phyloP scores from a whole-genome alignment of 176 grass and related monocot species.

The Lolium multiflorum region DNA sequence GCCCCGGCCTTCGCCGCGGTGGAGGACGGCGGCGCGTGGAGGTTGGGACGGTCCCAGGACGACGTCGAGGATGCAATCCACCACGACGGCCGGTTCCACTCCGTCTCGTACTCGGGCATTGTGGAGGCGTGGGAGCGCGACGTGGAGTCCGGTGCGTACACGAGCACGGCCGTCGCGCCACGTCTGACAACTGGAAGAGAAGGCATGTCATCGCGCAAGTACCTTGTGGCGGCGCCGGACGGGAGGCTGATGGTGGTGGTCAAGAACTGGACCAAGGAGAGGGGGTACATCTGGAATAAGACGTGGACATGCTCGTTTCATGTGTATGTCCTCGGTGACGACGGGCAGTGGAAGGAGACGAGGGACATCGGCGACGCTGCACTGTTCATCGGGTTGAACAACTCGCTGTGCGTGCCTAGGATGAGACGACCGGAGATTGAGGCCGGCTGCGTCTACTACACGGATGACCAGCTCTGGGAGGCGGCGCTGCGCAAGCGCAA shows the following conservation, averaged over 20 bases:
- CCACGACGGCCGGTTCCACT: neutral
- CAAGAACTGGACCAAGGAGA: neutral
- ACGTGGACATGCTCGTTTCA: neutral
- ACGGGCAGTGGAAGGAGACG: neutral
- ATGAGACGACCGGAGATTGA: neutral
- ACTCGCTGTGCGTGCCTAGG: neutral
- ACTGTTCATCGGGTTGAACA: neutral
- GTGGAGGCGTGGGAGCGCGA: neutral
- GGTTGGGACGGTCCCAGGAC: neutral
- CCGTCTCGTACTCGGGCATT: neutral
- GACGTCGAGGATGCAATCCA: neutral
- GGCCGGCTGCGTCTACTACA: neutral
- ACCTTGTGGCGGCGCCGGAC: neutral
- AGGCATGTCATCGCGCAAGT: neutral
- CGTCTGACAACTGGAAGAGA: neutral
- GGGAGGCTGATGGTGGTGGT: neutral
- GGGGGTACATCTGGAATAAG: too few relatives aligned
- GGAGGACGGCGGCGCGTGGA: neutral
- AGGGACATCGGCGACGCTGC: neutral
- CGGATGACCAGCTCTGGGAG: neutral
- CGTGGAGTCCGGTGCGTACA: neutral
- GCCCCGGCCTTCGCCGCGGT: neutral
- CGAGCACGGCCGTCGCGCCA: neutral
- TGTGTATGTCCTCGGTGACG: neutral
- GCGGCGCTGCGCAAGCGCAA: neutral